A percentile compares a stretch with the other conserved stretches of the same genome.
phyloP scores from a whole-genome alignment of 2,329 filamentous ascomycete genomes.

The Piedraia hortae region DNA sequence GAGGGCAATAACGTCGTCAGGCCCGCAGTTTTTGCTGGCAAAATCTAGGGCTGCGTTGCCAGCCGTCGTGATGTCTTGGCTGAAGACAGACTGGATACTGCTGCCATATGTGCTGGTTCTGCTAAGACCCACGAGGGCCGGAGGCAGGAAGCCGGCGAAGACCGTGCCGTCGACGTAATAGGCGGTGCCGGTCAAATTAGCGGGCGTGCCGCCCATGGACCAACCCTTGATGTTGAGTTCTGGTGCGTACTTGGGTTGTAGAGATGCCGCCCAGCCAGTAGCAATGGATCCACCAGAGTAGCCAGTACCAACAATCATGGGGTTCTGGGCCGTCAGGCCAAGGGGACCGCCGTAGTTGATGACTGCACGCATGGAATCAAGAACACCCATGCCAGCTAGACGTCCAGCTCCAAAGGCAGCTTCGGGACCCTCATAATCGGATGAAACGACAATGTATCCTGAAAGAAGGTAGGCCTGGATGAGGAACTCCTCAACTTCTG shows the following conservation, averaged over 20 bases:
- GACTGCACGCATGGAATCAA: conserved; percentile 13
- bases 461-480: not conserved
- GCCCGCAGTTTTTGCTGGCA: conserved; percentile 6
- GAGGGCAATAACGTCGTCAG: conserved; percentile 6
- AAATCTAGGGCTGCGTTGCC: conserved; percentile 4
- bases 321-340: conserved; percentile 7
- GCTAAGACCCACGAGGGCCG: conserved; percentile 6
- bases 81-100: conserved; percentile 4
- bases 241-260: conserved; percentile 24
- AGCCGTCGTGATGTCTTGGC: conserved; percentile 6
- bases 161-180: conserved; percentile 12
- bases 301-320: conserved; percentile 25
- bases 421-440: conserved; percentile 1
- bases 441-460: not conserved
- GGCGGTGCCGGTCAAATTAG: conserved; percentile 15
- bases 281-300: conserved; percentile 27
- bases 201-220: conserved; percentile 20
- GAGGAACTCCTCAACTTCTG: not conserved
- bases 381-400: not conserved
- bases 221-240: conserved; percentile 21
- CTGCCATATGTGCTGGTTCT: conserved; percentile 7
- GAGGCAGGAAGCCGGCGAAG: conserved; percentile 9
- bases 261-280: conserved; percentile 22
- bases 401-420: not conserved
- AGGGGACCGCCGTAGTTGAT: conserved; percentile 9